phyloP scores from a whole-genome alignment of 2,329 filamentous ascomycete genomes.

The Escovopsis weberi region DNA sequence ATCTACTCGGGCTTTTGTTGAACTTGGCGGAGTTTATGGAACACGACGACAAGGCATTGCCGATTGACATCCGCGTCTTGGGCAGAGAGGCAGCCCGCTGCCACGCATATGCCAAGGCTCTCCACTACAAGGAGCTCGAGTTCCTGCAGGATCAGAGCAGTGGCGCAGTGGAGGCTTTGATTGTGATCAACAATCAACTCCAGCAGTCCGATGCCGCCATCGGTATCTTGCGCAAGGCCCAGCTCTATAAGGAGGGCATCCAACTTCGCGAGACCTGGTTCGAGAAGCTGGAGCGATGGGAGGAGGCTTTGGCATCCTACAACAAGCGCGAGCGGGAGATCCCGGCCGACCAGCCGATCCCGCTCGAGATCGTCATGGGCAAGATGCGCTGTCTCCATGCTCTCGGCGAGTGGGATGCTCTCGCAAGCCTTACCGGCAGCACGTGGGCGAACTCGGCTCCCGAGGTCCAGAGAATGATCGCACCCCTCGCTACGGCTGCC shows the following conservation, averaged over 20 bases:
- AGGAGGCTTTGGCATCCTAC: constrained; percentile 87
- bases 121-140: constrained; percentile 98
- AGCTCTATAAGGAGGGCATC: constrained; percentile 84
- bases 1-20: constrained; percentile 83
- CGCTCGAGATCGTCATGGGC: constrained; percentile 94
- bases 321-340: constrained; percentile 69
- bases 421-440: constrained; percentile 77
- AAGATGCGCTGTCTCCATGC: constrained; percentile 99
- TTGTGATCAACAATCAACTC: constrained; percentile 98
- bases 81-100: constrained; percentile 93
- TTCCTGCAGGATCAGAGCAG: constrained; percentile 97
- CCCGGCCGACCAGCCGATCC: constrained; percentile 38
- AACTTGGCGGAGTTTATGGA: constrained; percentile 99
- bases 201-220: constrained; percentile 98
- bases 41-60: constrained; percentile 94
- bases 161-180: constrained; percentile 87
- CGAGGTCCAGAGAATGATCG: constrained; percentile 81
- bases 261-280: constrained; percentile 98
- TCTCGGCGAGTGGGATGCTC: constrained; percentile 89
- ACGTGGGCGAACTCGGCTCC: constrained; percentile 84
- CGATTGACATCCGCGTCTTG: constrained; percentile 89
- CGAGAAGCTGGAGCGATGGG: constrained; percentile 95
- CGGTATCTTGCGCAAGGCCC: constrained; percentile 89
- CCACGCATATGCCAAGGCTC: constrained; percentile 92
- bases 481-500: constrained; percentile 83